phyloP scores from a whole-genome alignment of 208 protist genomes.

The Crithidia sp. region DNA sequence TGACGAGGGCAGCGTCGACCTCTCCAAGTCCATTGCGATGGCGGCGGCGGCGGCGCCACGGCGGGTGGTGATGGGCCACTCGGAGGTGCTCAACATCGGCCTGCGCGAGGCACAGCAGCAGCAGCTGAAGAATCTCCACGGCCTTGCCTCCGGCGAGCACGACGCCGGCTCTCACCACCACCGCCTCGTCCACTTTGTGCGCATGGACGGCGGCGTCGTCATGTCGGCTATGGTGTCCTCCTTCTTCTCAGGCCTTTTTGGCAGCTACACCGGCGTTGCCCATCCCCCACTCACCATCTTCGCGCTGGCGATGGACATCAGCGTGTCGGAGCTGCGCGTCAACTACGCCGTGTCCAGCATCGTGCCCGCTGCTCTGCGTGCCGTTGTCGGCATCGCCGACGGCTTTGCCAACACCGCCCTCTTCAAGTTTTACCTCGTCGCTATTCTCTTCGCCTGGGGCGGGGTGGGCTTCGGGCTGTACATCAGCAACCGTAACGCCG shows the following conservation, averaged over 20 bases:
- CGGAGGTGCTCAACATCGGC: conserved; percentile 26
- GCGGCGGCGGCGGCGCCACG: conserved; percentile 17
- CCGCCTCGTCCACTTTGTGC: conserved; percentile 27
- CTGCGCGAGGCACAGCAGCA: conserved; percentile 31
- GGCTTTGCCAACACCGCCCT: conserved; percentile 18
- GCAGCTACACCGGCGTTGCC: conserved; percentile 37
- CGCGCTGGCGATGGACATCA: conserved; percentile 37
- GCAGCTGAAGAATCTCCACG: conserved; percentile 23
- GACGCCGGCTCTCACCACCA: background rate
- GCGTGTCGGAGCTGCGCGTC: conserved; percentile 32
- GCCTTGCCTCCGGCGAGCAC: conserved; percentile 15
- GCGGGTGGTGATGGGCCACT: conserved; percentile 11
- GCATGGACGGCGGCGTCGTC: conserved; percentile 37
- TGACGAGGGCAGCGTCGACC: conserved; percentile 6
- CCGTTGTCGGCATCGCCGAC: conserved; percentile 28
- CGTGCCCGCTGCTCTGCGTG: conserved; percentile 27
- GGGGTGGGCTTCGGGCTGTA: conserved; percentile 29
- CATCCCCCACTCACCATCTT: conserved; percentile 41
- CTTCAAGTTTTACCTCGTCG: conserved; percentile 32
- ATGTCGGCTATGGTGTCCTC: conserved; percentile 34
- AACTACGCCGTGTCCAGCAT: conserved; percentile 43
- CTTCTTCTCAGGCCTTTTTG: conserved; percentile 39
- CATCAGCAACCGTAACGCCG: conserved; percentile 16
- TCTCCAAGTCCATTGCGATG: conserved; percentile 26
- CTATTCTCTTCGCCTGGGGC: conserved; percentile 32